These are phyloP conservation scores for Parietichytrium sp. DNA, from an alignment of 108 stramenopile genomes.

Conservation along the genomic window DNA sequence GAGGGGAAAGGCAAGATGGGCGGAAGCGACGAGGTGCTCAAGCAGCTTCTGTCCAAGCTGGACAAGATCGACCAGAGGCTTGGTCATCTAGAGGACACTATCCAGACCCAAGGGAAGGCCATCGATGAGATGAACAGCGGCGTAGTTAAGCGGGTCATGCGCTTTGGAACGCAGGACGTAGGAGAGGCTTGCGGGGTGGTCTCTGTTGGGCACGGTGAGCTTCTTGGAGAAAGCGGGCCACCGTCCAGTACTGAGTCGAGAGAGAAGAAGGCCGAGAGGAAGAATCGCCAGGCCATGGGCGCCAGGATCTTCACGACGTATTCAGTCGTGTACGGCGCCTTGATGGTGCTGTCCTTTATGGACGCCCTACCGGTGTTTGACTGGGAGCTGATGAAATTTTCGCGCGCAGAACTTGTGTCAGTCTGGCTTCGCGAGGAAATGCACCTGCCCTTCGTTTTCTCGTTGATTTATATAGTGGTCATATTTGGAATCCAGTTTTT, in stretches of 20 bases:
- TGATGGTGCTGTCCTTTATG: background rate
- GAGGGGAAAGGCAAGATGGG: conserved; percentile 22
- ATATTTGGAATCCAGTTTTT: conserved; percentile 29
- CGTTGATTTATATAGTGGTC: background rate
- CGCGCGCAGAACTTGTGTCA: conserved; percentile 1
- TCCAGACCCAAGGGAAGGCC: background rate
- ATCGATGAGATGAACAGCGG: conserved; percentile 27
- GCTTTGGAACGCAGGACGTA: conserved; percentile 8
- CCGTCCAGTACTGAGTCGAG: background rate
- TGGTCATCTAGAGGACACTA: background rate
- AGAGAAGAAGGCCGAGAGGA: background rate
- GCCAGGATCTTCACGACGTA: background rate
- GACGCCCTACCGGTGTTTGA: conserved; percentile 12
- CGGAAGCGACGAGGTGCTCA: background rate
- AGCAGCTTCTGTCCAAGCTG: conserved; percentile 1
- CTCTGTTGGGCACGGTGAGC: conserved; percentile 1
- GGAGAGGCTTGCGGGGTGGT: conserved; percentile 27
- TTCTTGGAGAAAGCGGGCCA: conserved; percentile 3
- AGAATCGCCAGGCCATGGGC: conserved; percentile 17
- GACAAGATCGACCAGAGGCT: conserved; percentile 9
- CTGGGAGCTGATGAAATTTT: conserved; percentile 23
- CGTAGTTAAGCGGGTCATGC: conserved; percentile 2
- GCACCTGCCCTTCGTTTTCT: background rate
- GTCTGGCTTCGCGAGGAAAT: conserved; percentile 22
- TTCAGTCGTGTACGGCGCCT: background rate